Percentiles rank a stretch among this genome's conserved stretches.
Evolutionary conservation across 2,329 filamentous ascomycete species (phyloP).

Genomic region (Cadophora sp.): DNA sequence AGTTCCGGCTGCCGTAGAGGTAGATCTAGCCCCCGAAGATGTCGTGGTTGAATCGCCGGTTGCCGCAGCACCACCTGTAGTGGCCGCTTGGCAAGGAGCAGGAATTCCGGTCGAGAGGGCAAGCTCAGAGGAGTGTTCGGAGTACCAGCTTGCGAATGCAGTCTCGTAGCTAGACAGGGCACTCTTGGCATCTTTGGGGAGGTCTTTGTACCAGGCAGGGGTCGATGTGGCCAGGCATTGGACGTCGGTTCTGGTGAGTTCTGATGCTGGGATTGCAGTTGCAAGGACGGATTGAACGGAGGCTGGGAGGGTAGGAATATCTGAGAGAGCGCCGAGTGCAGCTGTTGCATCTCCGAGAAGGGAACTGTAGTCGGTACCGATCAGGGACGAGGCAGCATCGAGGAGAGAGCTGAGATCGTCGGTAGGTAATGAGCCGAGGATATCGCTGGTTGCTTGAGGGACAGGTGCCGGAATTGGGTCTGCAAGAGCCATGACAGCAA

Average conservation of each 20-base stretch:
- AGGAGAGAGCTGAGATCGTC: slow-evolving; percentile 22
- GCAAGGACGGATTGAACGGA: slow-evolving; percentile 26
- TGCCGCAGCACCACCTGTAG: background rate
- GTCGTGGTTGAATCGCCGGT: slow-evolving; percentile 2
- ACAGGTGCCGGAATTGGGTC: slow-evolving; percentile 24
- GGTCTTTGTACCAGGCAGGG: slow-evolving; percentile 26
- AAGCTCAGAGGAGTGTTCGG: slow-evolving; percentile 10
- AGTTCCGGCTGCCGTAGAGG: slow-evolving; percentile 6
- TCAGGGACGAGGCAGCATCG: slow-evolving; percentile 17
- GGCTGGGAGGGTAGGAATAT: slow-evolving; percentile 29
- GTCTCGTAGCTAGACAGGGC: slow-evolving; percentile 30
- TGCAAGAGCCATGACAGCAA: slow-evolving; percentile 21
- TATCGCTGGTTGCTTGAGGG: slow-evolving; percentile 2
- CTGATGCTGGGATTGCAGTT: slow-evolving; percentile 26
- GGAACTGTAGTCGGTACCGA: slow-evolving; percentile 1
- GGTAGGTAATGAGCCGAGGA: slow-evolving; percentile 9
- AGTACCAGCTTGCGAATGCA: slow-evolving; percentile 26
- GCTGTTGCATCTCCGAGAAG: slow-evolving; percentile 5
- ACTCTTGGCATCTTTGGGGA: slow-evolving; percentile 27
- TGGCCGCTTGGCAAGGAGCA: slow-evolving; percentile 1
- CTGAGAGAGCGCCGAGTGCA: slow-evolving; percentile 17
- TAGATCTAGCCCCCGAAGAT: background rate
- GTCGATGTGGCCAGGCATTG: slow-evolving; percentile 19
- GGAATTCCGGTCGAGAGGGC: background rate
- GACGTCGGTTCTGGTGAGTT: slow-evolving; percentile 10